Evolutionary conservation across 345 rosid genomes (phyloP), one percentile per base, ranked within the genome.

Genomic region (Gynandropsis gynandra): DNA sequence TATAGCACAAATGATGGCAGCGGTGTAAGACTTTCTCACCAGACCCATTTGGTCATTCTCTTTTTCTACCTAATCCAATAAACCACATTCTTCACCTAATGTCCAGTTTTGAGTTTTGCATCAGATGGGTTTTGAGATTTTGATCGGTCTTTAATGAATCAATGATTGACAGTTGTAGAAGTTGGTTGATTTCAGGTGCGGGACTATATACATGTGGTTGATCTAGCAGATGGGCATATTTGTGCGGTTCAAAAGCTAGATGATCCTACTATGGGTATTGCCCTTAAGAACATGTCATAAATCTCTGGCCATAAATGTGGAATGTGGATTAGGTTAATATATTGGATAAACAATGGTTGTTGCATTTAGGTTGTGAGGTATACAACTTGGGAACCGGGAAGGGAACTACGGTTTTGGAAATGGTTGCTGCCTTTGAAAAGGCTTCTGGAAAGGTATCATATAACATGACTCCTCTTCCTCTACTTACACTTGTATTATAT

Each of bases 371-470:
- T 36, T 92, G 93, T 70, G 90, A 85, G 74, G 96, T 87, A 41
- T 92, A 79, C 75, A 92, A 92, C 69, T 59, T 92, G 50, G 98
- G 98, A 71, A 92, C 95, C 1, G 96, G 98, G 3, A 87, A 81
- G 62, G 98, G 98, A 69, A 85, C 96, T 69, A 84, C 98, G 0
- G 98, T 92, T 35, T 71, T 92, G 55, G 98, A 92, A 72, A 92
- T 92, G 96, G 98, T 92, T 50, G 60, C 75, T 42, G 95, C 95
- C 35, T 92, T 92, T 60, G 98, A 87, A 60, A 92, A 78, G 67
- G 93, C 89, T 40, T 92, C 93, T 42, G 93, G 88, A 62, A 87
- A 76, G 98, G 98, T 89, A 70, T 42, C 47, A 2, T 5, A 24
- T 2, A 44, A 47, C 16, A 47, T 21, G 8, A 60, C 50, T 40